Evolutionary conservation across 2,329 filamentous ascomycete species (phyloP).

Genomic region (Pyricularia pennisetigena): DNA sequence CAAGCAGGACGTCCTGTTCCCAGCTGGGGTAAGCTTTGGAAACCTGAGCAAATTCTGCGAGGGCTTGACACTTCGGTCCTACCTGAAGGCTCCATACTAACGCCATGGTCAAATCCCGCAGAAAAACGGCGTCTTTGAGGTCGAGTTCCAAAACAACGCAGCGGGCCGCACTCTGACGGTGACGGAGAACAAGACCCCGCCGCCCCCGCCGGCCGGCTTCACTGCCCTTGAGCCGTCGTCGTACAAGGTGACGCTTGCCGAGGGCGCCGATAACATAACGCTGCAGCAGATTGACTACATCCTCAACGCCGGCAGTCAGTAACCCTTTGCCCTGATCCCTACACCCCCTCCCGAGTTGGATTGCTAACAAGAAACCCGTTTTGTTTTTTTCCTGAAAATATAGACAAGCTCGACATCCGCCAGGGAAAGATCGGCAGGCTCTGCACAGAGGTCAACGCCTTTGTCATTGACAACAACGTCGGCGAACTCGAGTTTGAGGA

Average conservation of each 20-base stretch:
- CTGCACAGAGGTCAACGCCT: constrained; percentile 22
- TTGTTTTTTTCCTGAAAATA: not conserved
- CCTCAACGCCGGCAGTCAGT: constrained; percentile 23
- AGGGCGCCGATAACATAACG: constrained; percentile 20
- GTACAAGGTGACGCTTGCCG: constrained; percentile 22
- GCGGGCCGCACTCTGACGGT: constrained; percentile 23
- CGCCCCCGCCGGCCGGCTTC: constrained; percentile 24
- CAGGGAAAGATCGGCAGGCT: constrained; percentile 24
- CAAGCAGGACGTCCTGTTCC: constrained; percentile 22
- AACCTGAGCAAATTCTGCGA: not conserved
- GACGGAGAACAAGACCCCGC: constrained; percentile 24
- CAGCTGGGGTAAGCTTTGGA: constrained; percentile 20
- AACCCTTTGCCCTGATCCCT: not conserved
- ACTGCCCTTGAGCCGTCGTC: constrained; percentile 24
- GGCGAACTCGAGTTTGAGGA: constrained; percentile 28
- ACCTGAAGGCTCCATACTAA: not conserved
- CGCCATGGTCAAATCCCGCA: not conserved
- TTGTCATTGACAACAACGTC: constrained; percentile 23
- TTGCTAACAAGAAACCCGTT: not conserved
- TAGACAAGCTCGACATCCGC: constrained; percentile 24
- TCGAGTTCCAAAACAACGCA: constrained; percentile 28
- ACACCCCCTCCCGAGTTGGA: not conserved
- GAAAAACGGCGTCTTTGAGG: constrained; percentile 23
- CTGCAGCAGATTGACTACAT: constrained; percentile 30
- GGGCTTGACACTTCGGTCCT: too few relatives aligned